Evolutionary conservation across 306 rosid species (phyloP).

Genomic region (Quercus ilex): DNA sequence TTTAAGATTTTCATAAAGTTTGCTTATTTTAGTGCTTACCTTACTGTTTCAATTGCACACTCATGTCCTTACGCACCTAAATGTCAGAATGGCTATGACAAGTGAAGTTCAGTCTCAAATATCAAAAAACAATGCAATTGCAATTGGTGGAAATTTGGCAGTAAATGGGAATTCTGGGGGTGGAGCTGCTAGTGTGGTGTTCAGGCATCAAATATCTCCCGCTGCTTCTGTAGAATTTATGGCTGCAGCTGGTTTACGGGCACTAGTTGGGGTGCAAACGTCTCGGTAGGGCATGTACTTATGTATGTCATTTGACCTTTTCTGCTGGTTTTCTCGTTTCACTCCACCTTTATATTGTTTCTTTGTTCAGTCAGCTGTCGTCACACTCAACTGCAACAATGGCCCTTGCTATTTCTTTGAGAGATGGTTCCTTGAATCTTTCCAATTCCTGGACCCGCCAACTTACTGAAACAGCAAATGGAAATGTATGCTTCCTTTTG

Average conservation of each 20-base stretch:
- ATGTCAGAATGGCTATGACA: conserved; percentile 91
- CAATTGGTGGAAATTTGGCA: conserved; percentile 77
- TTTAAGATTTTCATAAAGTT: background rate
- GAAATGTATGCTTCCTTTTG: conserved; percentile 53
- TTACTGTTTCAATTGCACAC: conserved; percentile 13
- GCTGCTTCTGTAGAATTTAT: conserved; percentile 68
- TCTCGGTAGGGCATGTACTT: conserved; percentile 58
- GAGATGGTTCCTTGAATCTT: conserved; percentile 85
- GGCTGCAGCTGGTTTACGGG: conserved; percentile 80
- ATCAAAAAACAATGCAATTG: conserved; percentile 62
- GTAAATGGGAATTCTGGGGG: conserved; percentile 74
- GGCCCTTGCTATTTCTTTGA: conserved; percentile 75
- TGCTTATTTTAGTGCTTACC: background rate
- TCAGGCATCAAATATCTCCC: conserved; percentile 71
- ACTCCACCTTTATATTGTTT: conserved; percentile 9
- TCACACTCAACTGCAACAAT: conserved; percentile 79
- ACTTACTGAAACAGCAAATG: conserved; percentile 74
- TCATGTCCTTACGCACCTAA: conserved; percentile 28
- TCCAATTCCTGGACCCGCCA: conserved; percentile 93
- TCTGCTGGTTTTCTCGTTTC: conserved; percentile 8
- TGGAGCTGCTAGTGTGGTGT: conserved; percentile 77
- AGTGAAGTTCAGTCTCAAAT: conserved; percentile 82
- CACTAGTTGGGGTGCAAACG: conserved; percentile 78
- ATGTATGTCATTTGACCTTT: conserved; percentile 1
- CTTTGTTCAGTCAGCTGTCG: conserved; percentile 58